Percentiles rank a stretch among this genome's conserved stretches.
phyloP scores from a whole-genome alignment of 768 basidiomycete genomes.

The Pholiota microspora region DNA sequence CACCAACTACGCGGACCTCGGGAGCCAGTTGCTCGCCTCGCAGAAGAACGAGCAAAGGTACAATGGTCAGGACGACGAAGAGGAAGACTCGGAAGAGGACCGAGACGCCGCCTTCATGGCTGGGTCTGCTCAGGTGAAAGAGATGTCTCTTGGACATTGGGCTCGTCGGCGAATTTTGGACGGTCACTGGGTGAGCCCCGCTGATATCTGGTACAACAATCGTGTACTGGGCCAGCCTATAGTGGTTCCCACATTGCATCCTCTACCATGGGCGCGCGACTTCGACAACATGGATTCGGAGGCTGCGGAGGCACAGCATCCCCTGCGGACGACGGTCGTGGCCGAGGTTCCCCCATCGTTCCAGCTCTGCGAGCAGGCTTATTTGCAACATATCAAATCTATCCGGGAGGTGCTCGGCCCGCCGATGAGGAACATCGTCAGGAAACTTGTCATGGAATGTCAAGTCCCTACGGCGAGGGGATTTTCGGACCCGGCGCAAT shows the following conservation, averaged over 20 bases:
- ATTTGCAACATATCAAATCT: constrained; percentile 54
- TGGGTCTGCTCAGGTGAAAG: constrained; percentile 41
- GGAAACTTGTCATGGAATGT: constrained; percentile 64
- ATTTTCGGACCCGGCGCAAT: constrained; percentile 53
- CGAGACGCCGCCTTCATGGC: constrained; percentile 38
- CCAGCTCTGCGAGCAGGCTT: constrained; percentile 62
- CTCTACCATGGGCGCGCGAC: constrained; percentile 62
- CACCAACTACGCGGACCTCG: constrained; percentile 66
- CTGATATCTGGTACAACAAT: constrained; percentile 61
- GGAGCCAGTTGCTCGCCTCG: constrained; percentile 68
- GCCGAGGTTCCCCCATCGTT: constrained; percentile 60
- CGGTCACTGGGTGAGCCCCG: constrained; percentile 74
- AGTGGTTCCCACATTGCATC: constrained; percentile 43
- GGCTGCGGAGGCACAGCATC: constrained; percentile 37
- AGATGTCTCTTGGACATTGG: constrained; percentile 70
- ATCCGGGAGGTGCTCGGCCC: constrained; percentile 60
- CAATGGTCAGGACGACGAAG: constrained; percentile 25
- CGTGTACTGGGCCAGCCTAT: constrained; percentile 34
- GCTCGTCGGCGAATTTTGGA: constrained; percentile 69
- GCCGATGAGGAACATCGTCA: constrained; percentile 67
- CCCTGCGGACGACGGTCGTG: constrained; percentile 42
- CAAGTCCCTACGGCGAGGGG: constrained; percentile 31
- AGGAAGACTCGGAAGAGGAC: constrained; percentile 46
- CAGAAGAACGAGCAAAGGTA: constrained; percentile 30
- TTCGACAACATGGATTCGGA: constrained; percentile 24